A percentile compares a stretch with the other conserved stretches of the same genome.
Evolutionary conservation across 805 yeast species (phyloP).

Genomic region (Wickerhamomyces bovis): DNA sequence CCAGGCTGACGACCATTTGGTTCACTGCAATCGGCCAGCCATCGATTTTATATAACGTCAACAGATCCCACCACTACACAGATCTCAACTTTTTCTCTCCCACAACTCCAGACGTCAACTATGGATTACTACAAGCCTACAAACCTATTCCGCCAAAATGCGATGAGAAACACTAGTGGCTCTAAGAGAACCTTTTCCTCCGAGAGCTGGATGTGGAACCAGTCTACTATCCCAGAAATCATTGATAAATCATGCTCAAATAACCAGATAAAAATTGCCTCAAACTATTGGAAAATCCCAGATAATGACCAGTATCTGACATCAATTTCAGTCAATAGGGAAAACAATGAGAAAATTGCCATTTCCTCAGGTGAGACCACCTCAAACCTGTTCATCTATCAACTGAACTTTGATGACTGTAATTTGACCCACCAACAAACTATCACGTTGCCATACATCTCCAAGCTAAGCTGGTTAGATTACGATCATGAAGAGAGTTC

Average conservation of each 20-base stretch:
- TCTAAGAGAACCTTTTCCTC: slow-evolving; percentile 9
- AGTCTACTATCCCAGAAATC: slow-evolving; percentile 25
- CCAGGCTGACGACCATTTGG: too few species aligned
- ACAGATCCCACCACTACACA: not conserved
- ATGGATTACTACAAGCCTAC: slow-evolving; percentile 24
- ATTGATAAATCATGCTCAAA: slow-evolving; percentile 37
- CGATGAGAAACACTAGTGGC: slow-evolving; percentile 16
- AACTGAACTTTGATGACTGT: slow-evolving; percentile 33
- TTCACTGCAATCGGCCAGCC: not conserved
- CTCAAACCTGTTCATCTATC: slow-evolving; percentile 47
- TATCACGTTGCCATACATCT: slow-evolving; percentile 51
- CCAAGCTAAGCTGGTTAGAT: slow-evolving; percentile 48
- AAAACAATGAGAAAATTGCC: slow-evolving; percentile 34
- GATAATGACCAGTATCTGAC: slow-evolving; percentile 37
- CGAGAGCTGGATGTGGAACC: slow-evolving; percentile 19
- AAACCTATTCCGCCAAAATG: slow-evolving; percentile 23
- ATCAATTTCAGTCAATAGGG: slow-evolving; percentile 31
- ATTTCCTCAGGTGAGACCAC: slow-evolving; percentile 41
- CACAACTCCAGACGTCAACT: not conserved
- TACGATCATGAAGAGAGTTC: slow-evolving; percentile 30
- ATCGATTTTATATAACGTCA: not conserved
- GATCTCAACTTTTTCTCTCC: not conserved
- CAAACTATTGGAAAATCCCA: slow-evolving; percentile 25
- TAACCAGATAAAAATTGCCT: slow-evolving; percentile 29
- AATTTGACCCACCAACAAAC: slow-evolving; percentile 52